Base-by-base conservation (phyloP, 2,329 filamentous ascomycete genomes). In the Fusarium tjaetaba region DNA sequence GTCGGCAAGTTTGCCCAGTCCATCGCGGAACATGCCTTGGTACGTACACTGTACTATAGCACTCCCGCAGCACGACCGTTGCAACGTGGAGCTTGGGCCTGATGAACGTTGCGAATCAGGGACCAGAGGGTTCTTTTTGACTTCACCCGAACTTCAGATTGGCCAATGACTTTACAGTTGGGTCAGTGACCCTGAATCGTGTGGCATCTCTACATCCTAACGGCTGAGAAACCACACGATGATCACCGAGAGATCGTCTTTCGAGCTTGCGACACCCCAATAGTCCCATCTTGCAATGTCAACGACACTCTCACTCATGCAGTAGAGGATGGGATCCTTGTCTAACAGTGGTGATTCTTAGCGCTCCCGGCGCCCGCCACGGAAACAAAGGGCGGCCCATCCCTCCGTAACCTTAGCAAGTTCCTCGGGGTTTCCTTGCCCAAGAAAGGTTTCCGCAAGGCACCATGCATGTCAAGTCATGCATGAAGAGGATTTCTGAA, bases 401-500 rank as follows among this genome's bases (percentile, higher is more conserved):
- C 64, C 56, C 66, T 74, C 57, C 55, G 45, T 63, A 34, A 68
- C 42, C 39, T 68, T 41, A 55, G 49, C 57, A 63, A 53, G 48
- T 60, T 61, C 64, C 74, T 65, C 61, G 52, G 59, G 56, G 68
- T 56, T 59, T 62, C 71, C 71, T 56, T 74, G 63, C 60, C 71
- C 32, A 72, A 56, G 42, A 39, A 39, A 39, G 63, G 30, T 55
- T 57, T 67, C 39, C 65, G 46, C 53, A 71, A 70, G 71, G 68
- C 55, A 46, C 65, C 56, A 75, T 78, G 76, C 74, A 78, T 75
- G 69, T 68, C 66, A 69, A 65, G 59, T 58, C 56, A 73, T 76
- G 72, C 72, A 76, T 70, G 71, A 74, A 59, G 52, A 62, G 60
- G 36, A 75, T 43, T 30, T 60, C 42, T 68, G 36, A 49, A 43